phyloP scores from a whole-genome alignment of 2,329 filamentous ascomycete species.

The Sporothrix sp. region DNA sequence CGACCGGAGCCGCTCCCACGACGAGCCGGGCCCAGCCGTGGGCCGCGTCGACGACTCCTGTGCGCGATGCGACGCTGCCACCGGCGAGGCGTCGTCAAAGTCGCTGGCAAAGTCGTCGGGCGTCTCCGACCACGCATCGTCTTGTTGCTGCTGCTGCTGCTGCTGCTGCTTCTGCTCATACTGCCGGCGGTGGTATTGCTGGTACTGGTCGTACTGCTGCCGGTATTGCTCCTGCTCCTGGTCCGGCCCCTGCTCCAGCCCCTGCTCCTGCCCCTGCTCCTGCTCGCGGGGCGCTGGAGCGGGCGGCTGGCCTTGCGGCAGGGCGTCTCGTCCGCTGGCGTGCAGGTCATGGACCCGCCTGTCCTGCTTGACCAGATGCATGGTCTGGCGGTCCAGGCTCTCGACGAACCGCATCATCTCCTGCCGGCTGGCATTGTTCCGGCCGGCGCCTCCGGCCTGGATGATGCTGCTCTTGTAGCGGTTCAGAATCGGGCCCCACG shows the following conservation, averaged over 20 bases:
- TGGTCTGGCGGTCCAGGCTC: background rate
- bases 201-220: background rate
- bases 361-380: too few relatives aligned
- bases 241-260: background rate
- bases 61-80: conserved; percentile 5
- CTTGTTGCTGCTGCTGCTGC: background rate
- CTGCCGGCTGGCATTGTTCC: background rate
- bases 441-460: too few relatives aligned
- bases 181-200: background rate
- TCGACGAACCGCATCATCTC: background rate
- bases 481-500: too few relatives aligned
- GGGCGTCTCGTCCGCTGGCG: too few relatives aligned
- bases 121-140: too few relatives aligned
- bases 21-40: conserved; percentile 5
- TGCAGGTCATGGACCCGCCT: too few relatives aligned
- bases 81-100: conserved; percentile 19
- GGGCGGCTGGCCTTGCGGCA: too few relatives aligned
- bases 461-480: background rate
- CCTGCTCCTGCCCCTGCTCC: too few relatives aligned
- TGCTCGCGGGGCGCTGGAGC: background rate
- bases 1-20: conserved; percentile 19
- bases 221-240: too few relatives aligned
- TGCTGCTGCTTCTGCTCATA: background rate
- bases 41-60: conserved; percentile 1
- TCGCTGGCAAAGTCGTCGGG: conserved; percentile 2